Conservation (phyloP, 1,139 yeast genomes). For the Zygosaccharomyces pseudobailii region DNA sequence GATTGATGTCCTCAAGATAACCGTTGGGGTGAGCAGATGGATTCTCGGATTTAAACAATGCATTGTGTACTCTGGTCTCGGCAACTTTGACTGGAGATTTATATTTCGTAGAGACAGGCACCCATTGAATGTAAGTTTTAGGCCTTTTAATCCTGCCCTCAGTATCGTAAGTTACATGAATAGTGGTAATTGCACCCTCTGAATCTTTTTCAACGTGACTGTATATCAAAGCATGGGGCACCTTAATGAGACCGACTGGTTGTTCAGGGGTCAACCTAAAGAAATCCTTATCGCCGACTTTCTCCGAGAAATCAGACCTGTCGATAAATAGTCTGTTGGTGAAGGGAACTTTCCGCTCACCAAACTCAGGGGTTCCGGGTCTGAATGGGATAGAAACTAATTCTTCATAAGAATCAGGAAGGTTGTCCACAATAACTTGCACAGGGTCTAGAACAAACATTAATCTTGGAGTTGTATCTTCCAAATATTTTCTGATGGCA, state of each 20-base stretch:
- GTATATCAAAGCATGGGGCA: conserved; percentile 77
- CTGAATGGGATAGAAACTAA: conserved; percentile 78
- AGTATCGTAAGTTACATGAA: conserved; percentile 78
- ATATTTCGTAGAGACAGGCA: conserved; percentile 62
- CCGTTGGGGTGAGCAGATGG: conserved; percentile 89
- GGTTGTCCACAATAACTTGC: conserved; percentile 75
- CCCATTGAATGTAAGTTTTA: conserved; percentile 96
- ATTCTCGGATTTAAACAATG: conserved; percentile 84
- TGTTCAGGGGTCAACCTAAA: conserved; percentile 88
- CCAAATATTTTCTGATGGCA: conserved; percentile 81
- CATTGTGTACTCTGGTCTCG: conserved; percentile 85
- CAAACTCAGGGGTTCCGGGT: conserved; percentile 72
- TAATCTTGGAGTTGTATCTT: conserved; percentile 87
- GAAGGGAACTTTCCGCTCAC: conserved; percentile 73
- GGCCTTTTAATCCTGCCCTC: conserved; percentile 65
- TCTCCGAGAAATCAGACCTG: conserved; percentile 77
- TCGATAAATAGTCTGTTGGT: conserved; percentile 78
- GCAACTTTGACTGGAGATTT: conserved; percentile 57
- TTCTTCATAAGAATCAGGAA: conserved; percentile 69
- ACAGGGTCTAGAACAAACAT: conserved; percentile 92
- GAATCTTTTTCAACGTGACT: conserved; percentile 54
- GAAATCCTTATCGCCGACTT: conserved; percentile 52
- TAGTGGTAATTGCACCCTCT: conserved; percentile 58
- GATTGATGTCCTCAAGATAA: conserved; percentile 75
- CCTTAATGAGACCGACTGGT: conserved; percentile 93